Percentiles rank a stretch among this genome's conserved stretches.
Evolutionary conservation across 2,329 filamentous ascomycete genomes (phyloP).

Genomic region (Sporothrix brasiliensis): DNA sequence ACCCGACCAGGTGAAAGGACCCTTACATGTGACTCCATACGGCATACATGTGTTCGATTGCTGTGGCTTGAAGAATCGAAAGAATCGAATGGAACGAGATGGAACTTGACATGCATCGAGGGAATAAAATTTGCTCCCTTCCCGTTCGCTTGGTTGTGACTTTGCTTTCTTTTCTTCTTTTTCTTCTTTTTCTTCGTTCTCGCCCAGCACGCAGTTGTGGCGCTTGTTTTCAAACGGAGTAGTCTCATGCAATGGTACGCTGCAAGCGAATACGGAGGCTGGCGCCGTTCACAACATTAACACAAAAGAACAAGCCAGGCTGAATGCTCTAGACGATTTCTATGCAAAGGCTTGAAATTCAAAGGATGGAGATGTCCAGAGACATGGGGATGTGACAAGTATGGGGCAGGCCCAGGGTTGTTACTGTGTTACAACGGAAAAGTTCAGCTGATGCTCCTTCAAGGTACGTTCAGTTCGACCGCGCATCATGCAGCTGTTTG

Average conservation of each 20-base stretch:
- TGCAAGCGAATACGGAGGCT: slow-evolving; percentile 21
- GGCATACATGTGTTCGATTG: slow-evolving; percentile 9
- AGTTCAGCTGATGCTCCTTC: slow-evolving; percentile 14
- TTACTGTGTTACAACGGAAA: neutral
- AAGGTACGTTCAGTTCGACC: neutral
- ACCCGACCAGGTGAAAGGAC: neutral
- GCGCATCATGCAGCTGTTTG: slow-evolving; percentile 20
- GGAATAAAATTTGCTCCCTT: neutral
- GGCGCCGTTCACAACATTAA: slow-evolving; percentile 6
- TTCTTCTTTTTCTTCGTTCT: neutral
- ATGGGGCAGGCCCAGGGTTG: neutral
- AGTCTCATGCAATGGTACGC: slow-evolving; percentile 26
- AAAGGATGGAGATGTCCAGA: neutral
- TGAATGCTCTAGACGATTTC: neutral
- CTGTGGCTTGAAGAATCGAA: slow-evolving; percentile 23
- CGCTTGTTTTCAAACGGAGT: slow-evolving; percentile 17
- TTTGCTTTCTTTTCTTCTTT: neutral
- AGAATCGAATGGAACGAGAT: slow-evolving; percentile 7
- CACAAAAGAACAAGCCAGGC: neutral
- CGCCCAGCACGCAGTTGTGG: neutral
- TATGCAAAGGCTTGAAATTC: neutral
- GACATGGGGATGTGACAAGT: neutral
- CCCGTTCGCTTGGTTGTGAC: neutral
- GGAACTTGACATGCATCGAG: neutral
- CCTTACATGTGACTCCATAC: neutral